phyloP scores from a whole-genome alignment of 805 yeast species.

The Wickerhamomyces kurtzmanii region DNA sequence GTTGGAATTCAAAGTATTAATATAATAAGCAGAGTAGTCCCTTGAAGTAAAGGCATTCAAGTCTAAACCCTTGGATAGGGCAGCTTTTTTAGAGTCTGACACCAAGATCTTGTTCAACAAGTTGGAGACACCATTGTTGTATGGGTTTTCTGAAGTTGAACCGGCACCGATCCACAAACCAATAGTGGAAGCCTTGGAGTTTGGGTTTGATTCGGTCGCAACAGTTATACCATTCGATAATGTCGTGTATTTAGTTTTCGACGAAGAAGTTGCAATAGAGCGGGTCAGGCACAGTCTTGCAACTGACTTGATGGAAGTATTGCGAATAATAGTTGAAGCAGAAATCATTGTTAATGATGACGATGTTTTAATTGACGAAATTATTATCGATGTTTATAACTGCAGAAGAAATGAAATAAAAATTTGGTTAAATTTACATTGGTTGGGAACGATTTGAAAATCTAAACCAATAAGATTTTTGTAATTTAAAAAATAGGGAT shows the following conservation, averaged over 20 bases:
- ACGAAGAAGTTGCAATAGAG: slow-evolving; percentile 45
- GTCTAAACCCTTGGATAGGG: slow-evolving; percentile 43
- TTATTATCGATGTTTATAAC: too few species aligned
- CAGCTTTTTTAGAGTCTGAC: slow-evolving; percentile 20
- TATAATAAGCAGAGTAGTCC: slow-evolving; percentile 56
- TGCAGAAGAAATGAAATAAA: too few species aligned
- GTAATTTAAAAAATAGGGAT: too few species aligned
- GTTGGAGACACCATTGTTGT: slow-evolving; percentile 75
- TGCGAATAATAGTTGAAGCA: too few species aligned
- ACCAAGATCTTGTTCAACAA: slow-evolving; percentile 44
- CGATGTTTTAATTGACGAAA: too few species aligned
- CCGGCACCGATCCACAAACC: slow-evolving; percentile 74
- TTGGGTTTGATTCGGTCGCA: slow-evolving; percentile 56
- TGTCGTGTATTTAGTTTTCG: slow-evolving; percentile 61
- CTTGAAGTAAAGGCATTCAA: slow-evolving; percentile 43
- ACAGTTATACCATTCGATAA: slow-evolving; percentile 67
- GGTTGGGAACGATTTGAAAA: too few species aligned
- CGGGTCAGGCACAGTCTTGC: slow-evolving; percentile 32
- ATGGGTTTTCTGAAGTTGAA: slow-evolving; percentile 69
- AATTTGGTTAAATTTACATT: too few species aligned
- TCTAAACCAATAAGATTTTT: too few species aligned
- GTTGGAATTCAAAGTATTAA: slow-evolving; percentile 43
- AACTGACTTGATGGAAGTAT: slow-evolving; percentile 7
- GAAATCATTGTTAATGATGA: too few species aligned
- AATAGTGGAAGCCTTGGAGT: slow-evolving; percentile 44